phyloP scores from a whole-genome alignment of 2,329 filamentous ascomycete species.

The Fusarium poae region DNA sequence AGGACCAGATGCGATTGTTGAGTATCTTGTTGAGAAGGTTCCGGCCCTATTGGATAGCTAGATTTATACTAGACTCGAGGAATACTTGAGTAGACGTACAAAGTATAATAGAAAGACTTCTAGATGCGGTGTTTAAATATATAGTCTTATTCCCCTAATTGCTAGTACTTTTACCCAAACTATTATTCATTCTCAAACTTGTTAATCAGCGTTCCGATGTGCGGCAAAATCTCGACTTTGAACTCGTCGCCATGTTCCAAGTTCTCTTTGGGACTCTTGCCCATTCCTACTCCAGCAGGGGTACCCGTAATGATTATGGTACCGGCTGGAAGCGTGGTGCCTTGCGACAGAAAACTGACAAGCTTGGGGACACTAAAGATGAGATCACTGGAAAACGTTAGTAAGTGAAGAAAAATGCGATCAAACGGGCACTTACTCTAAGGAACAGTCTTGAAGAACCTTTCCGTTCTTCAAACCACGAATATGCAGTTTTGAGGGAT shows the following conservation, averaged over 20 bases:
- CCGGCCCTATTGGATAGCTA: slow-evolving; percentile 20
- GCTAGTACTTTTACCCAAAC: neutral
- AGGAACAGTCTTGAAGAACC: slow-evolving; percentile 6
- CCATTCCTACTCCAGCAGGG: slow-evolving; percentile 58
- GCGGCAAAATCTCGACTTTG: slow-evolving; percentile 57
- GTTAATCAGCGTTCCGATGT: slow-evolving; percentile 60
- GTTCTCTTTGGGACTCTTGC: slow-evolving; percentile 54
- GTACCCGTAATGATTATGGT: slow-evolving; percentile 61
- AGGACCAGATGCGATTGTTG: slow-evolving; percentile 20
- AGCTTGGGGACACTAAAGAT: slow-evolving; percentile 65
- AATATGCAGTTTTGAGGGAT: slow-evolving; percentile 5
- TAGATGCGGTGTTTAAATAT: too few species aligned
- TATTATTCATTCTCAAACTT: slow-evolving; percentile 30
- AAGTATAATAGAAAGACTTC: too few species aligned
- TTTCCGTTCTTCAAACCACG: slow-evolving; percentile 8
- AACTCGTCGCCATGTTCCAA: slow-evolving; percentile 58
- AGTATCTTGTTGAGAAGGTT: slow-evolving; percentile 22
- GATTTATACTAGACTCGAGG: neutral
- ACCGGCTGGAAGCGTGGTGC: slow-evolving; percentile 58
- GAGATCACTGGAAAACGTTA: slow-evolving; percentile 57
- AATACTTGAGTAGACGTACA: too few species aligned
- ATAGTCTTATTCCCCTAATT: too few species aligned
- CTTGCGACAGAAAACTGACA: slow-evolving; percentile 59
- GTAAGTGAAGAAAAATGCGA: rapidly evolving
- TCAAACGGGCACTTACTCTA: neutral